Evolutionary conservation across 2,329 filamentous ascomycete genomes (phyloP), one percentile per base, ranked within the genome.

Genomic region (Cadophora sp.): DNA sequence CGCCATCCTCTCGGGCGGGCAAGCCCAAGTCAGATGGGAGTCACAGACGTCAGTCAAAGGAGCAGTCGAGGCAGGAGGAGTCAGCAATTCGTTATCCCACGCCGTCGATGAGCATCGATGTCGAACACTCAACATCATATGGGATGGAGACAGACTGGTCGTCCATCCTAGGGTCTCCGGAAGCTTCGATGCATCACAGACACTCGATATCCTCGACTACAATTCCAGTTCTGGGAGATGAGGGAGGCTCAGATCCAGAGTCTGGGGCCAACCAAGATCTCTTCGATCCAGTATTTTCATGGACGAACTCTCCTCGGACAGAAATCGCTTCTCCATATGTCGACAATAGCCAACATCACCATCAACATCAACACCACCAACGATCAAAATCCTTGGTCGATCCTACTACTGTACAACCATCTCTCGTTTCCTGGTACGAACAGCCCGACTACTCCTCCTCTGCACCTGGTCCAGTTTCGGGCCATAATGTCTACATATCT

Each of bases 1-100:
- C 83, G 18, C 84, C 83, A 1, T 85, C 84, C 0, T 83, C 81
- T 70, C 78, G 83, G 61, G 79, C 81, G 1, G 83, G 83, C 41
- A 85, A 84, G 71, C 80, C 82, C 43, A 84, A 83, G 69, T 76
- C 81, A 36, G 65, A 70, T 64, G 77, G 78, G 20, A 72, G 65
- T 48, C 55, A 60, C 53, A 45, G 47, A 45, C 61, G 43, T 59
- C 60, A 45, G 18, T 64, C 61, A 36, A 63, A 58, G 36, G 47
- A 62, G 13, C 18, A 51, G 14, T 50, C 66, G 16, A 65, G 62
- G n/a, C 60, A 62, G 62, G 65, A 65, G 65, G 66, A 24, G 43
- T 62, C 16, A 45, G 16, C 50, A 36, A 51, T 39, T 30, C 43
- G 36, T 14, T 65, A 63, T 47, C 22, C 62, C n/a, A 41, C 66